Conservation (phyloP, 2,329 filamentous ascomycete species). For the Apiospora phragmitis region DNA sequence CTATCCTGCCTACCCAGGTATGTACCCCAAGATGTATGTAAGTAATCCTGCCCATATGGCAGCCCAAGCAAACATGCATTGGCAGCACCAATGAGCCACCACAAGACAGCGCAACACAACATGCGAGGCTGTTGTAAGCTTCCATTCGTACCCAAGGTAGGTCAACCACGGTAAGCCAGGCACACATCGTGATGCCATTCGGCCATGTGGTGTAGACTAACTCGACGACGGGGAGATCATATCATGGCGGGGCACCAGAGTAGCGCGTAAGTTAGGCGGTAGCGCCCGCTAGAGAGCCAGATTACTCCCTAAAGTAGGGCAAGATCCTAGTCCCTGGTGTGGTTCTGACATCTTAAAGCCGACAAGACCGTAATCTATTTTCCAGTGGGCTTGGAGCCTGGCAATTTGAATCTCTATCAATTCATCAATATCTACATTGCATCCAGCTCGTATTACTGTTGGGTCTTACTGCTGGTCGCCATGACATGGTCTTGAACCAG, state of each 20-base stretch:
- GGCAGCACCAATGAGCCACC: neutral
- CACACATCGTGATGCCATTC: neutral
- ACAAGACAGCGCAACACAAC: neutral
- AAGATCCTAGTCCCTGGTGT: neutral
- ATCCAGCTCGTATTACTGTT: neutral
- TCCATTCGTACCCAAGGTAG: neutral
- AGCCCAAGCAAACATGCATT: neutral
- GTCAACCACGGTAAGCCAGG: neutral
- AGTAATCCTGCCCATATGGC: neutral
- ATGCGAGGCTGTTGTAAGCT: neutral
- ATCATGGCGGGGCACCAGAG: slow-evolving; percentile 1
- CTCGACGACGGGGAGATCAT: neutral
- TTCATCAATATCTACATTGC: neutral
- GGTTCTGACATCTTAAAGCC: neutral
- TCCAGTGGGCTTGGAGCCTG: neutral
- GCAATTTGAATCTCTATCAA: neutral
- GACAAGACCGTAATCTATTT: neutral
- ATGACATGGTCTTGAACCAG: neutral
- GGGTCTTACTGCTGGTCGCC: neutral
- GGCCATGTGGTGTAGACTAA: neutral
- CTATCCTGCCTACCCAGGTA: neutral
- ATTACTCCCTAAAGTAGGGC: neutral
- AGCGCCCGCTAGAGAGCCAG: neutral
- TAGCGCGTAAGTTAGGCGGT: neutral
- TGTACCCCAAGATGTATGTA: neutral